Evolutionary conservation across 345 rosid genomes (phyloP), one percentile per base, ranked within the genome.

Genomic region (Salix caprea): DNA sequence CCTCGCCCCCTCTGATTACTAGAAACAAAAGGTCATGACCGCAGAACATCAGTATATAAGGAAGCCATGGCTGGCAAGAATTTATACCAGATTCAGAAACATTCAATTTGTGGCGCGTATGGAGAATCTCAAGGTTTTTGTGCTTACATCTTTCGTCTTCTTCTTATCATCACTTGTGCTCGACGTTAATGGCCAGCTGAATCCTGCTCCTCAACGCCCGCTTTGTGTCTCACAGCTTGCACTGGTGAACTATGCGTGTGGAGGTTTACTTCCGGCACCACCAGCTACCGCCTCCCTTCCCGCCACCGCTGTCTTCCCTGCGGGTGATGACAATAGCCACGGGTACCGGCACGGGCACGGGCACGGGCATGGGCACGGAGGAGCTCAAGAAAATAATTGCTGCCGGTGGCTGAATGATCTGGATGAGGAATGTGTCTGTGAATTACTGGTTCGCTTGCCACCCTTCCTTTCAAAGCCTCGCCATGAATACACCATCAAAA

Each of bases 361-460:
- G 26, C 86, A 44, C 37, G 11, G 71, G 44, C 75, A 42, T 28
- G n/a, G 46, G 6, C 75, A 69, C 15, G 58, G 46, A 4, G 39
- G 21, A 30, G 4, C 4, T 7, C 64, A 0, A 23, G 90, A 83
- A 70, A 77, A 72, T 30, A 85, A 86, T 15, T 96, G 99, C 71
- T 96, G 98, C 84, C 85, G 82, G 62, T 96, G 97, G 98, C 79
- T 96, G 80, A 84, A 79, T 69, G 82, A 84, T 81, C 72, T 96
- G 69, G 96, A 93, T n/a, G 26, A 67, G 8, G 91, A 90, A 78
- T 96, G 99, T 50, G 93, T 90, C 18, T 96, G 99, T 36, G 92
- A 90, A 60, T 50, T 92, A 80, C 82, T 93, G 76, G 90, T 88
- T 80, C 93, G 44, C 79, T 82, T 96, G 85, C 99, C 98, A 0